phyloP scores from a whole-genome alignment of 108 stramenopile species.

The Heterococcus sp. region DNA sequence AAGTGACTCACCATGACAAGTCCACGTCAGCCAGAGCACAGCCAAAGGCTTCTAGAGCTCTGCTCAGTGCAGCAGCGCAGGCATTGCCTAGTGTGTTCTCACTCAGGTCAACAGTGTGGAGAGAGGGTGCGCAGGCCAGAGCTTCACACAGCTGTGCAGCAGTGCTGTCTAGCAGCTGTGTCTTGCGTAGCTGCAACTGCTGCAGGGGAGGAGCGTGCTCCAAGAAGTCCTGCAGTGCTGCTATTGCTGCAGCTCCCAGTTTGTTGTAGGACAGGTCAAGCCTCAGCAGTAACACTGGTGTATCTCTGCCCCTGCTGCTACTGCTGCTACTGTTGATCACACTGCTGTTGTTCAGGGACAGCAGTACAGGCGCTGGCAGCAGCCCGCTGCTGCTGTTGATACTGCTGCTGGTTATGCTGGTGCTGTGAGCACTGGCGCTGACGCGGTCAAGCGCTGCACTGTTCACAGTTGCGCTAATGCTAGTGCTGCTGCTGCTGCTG shows the following conservation, averaged over 20 bases:
- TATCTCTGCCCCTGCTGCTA: too few species aligned
- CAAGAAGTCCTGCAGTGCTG: neutral
- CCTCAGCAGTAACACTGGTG: too few species aligned
- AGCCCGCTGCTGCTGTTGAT: too few species aligned
- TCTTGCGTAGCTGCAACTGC: neutral
- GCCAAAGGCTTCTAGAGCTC: neutral
- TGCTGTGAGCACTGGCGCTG: neutral
- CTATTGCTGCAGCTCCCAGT: neutral
- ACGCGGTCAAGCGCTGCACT: too few species aligned
- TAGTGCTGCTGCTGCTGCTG: too few species aligned
- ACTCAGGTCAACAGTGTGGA: neutral
- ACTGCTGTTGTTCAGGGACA: too few species aligned
- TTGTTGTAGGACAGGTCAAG: conserved; percentile 23
- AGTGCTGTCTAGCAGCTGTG: neutral
- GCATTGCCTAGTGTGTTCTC: neutral
- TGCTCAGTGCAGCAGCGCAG: neutral
- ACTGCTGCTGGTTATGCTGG: too few species aligned
- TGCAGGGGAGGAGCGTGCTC: too few species aligned
- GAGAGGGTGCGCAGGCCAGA: neutral
- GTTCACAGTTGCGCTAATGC: too few species aligned
- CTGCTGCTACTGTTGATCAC: too few species aligned
- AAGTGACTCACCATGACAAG: neutral
- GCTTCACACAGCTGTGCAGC: neutral
- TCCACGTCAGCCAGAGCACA: neutral
- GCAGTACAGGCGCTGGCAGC: too few species aligned